Base-by-base conservation (phyloP, 306 rosid genomes). In the Potentilla sterilis region DNA sequence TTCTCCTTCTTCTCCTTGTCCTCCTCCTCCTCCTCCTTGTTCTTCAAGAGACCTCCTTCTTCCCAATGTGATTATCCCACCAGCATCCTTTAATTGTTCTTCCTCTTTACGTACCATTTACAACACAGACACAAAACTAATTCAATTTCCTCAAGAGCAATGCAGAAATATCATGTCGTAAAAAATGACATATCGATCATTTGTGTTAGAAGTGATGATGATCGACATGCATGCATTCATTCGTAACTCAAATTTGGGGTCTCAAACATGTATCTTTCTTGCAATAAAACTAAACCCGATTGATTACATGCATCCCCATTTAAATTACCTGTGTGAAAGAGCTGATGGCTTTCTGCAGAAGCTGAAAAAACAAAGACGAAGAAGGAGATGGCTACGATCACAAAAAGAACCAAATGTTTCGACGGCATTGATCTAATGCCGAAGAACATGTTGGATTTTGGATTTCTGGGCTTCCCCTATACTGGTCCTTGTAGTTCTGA, bases 1-100 rank as follows among this genome's bases (percentile, higher is more conserved):
- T 4, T 4, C 38, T 37, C 4, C 3, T 37, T 15, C 54, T 10
- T 13, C 7, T 16, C 51, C 16, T 12, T 47, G 0, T 12, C 5
- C 16, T 0, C 13, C 5, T 12, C 16, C 51, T 2, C 13, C 4
- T 47, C 16, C 4, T 13, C 13, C 1, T 4, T 8, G 1, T 63
- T 15, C 80, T 46, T 78, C 78, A 66, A 77, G 58, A 42, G 69
- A 77, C 81, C 92, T 91, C 86, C 89, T 82, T 42, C 75, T 77
- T 79, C 63, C 75, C 96, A 89, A 92, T 72, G 75, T 42, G 34
- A 81, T 72, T 47, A 63, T 58, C 70, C 75, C 75, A 38, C 72
- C 41, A 37, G 40, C 3, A 7, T 59, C 34, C 35, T 37, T 69
- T 16, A 32, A 14, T 5, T 10, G 34, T 37, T 59, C 62, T 65